Conservation (phyloP, 1,284 basidiomycete species). For the Irpex sp. region DNA sequence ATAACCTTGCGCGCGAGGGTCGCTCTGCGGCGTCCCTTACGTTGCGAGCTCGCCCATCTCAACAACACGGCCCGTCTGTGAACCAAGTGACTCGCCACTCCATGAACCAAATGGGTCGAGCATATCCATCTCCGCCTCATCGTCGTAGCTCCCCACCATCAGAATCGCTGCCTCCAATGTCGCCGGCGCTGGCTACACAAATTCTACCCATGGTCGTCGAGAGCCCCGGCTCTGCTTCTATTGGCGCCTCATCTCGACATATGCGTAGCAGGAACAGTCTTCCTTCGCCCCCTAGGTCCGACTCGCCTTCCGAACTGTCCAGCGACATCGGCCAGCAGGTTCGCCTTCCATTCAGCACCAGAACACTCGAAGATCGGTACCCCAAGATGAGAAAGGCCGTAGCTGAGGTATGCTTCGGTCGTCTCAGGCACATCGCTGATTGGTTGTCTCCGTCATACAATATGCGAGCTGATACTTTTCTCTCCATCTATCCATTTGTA, state of each 20-base stretch:
- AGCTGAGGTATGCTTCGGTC: constrained; percentile 3
- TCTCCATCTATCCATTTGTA: no score
- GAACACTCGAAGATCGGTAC: constrained; percentile 3
- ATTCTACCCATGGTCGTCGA: not conserved
- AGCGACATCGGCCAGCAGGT: constrained; percentile 7
- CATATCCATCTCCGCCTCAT: constrained; percentile 8
- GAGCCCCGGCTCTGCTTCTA: constrained; percentile 9
- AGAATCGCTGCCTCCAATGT: not conserved
- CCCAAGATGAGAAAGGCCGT: not conserved
- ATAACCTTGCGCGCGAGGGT: not conserved
- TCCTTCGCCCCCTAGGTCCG: constrained; percentile 10
- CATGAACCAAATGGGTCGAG: not conserved
- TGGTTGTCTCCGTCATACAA: not conserved
- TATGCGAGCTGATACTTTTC: not conserved
- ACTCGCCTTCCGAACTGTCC: constrained; percentile 4
- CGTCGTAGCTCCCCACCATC: constrained; percentile 6
- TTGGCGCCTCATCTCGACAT: not conserved
- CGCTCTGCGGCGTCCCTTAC: not conserved
- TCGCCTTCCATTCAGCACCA: constrained; percentile 4
- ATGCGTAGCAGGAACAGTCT: constrained; percentile 5
- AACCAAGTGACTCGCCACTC: not conserved
- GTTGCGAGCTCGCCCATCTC: not conserved
- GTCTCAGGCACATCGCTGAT: not conserved
- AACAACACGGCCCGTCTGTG: not conserved
- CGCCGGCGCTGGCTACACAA: not conserved